These are phyloP conservation scores for Venturia oleaginea DNA, from an alignment of 2,329 filamentous ascomycete species.

Conservation along the genomic window DNA sequence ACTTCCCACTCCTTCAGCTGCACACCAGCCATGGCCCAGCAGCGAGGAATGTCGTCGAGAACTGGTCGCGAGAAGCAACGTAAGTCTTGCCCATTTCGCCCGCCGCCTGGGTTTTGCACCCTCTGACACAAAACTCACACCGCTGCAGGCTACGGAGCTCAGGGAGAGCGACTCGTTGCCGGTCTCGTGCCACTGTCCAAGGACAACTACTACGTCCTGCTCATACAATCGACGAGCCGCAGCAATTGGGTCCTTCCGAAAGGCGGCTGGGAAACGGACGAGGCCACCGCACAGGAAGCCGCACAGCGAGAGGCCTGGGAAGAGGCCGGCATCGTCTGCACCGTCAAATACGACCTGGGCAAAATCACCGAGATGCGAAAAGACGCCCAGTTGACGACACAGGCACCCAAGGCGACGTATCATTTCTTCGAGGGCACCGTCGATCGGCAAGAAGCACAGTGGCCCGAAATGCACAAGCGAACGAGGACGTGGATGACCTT, in stretches of 20 bases:
- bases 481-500: slow-evolving; percentile 86
- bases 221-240: slow-evolving; percentile 86
- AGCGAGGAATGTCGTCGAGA: slow-evolving; percentile 53
- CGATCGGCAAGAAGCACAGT: slow-evolving; percentile 71
- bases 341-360: slow-evolving; percentile 76
- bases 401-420: slow-evolving; percentile 66
- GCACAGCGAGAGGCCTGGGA: slow-evolving; percentile 90
- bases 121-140: background rate
- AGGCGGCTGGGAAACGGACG: slow-evolving; percentile 94
- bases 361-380: slow-evolving; percentile 73
- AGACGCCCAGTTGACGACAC: slow-evolving; percentile 40
- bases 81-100: slow-evolving; percentile 28
- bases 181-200: slow-evolving; percentile 82
- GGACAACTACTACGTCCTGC: slow-evolving; percentile 79
- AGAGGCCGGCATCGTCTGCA: slow-evolving; percentile 85
- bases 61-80: slow-evolving; percentile 71
- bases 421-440: slow-evolving; percentile 86
- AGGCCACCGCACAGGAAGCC: slow-evolving; percentile 76
- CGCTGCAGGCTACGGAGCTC: slow-evolving; percentile 71
- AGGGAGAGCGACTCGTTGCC: slow-evolving; percentile 89
- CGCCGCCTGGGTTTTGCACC: background rate
- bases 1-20: background rate
- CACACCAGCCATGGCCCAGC: slow-evolving; percentile 33
- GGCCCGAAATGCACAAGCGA: slow-evolving; percentile 92
- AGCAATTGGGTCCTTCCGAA: slow-evolving; percentile 96